Evolutionary conservation across 495 filamentous ascomycete species (phyloP), one percentile per base, ranked within the genome.

Genomic region (Trypethelium eluteriae): DNA sequence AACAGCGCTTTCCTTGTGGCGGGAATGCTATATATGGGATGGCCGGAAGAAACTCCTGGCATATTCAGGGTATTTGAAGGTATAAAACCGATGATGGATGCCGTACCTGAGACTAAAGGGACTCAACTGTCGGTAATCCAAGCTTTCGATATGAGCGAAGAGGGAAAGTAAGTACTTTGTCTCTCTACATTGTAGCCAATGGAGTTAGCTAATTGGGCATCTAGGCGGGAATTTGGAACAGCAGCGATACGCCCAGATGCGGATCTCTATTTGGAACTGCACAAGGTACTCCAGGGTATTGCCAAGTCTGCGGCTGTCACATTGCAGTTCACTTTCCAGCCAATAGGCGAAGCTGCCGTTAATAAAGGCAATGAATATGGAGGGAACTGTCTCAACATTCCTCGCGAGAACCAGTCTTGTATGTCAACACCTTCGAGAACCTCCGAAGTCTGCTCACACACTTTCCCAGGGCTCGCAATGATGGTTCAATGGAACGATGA

Each of bases 81-180:
- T 70, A 34, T 70, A 67, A 32, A 61, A 39, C n/a, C 65, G 53
- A 11, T 67, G 49, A 18, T 18, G 62, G 46, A 57, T 0, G 12
- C 32, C 16, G 46, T 12, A n/a, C 66, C 69, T 7, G 39, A 34
- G 61, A 64, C 11, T 39, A 69, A 62, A 65, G 69, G 69, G 25
- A 67, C 47, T n/a, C 16, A n/a, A 35, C n/a, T 38, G 47, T 64
- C 59, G 50, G 18, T 38, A 3, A 36, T 32, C n/a, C 25, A 35
- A 32, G 14, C 14, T 35, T 10, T 36, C 7, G 53, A 10, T 36
- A 34, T 7, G 53, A 59, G 36, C 2, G 25, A 34, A 3, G 6
- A 10, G 18, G 32, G 11, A 59, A 35, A 18, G 6, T 14, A 14
- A 18, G 53, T 6, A 25, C 25, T 25, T 25, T 25, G 25, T 25